Percentiles rank a stretch among this genome's conserved stretches.
These are phyloP conservation scores for Phytophthora brassicae DNA, from an alignment of 352 stramenopile genomes.

Conservation along the genomic window DNA sequence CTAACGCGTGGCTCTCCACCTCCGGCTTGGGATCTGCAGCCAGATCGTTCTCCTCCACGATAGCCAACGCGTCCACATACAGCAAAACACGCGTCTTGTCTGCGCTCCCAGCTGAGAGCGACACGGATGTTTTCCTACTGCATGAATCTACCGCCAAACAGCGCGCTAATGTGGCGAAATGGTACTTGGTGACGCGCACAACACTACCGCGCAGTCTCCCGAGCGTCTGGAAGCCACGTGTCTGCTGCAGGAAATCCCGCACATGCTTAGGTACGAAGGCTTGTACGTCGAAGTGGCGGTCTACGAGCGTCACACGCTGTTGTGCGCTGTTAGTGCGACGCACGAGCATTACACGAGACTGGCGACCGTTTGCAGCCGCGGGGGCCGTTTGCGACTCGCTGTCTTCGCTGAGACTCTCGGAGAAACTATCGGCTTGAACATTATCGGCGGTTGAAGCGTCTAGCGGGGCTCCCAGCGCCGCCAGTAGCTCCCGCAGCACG, in stretches of 20 bases:
- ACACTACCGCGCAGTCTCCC: slow-evolving; percentile 49
- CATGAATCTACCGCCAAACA: slow-evolving; percentile 29
- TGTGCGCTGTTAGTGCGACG: slow-evolving; percentile 40
- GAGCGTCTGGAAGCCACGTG: slow-evolving; percentile 38
- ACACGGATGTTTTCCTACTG: slow-evolving; percentile 23
- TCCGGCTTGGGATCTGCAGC: slow-evolving; percentile 39
- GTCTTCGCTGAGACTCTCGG: slow-evolving; percentile 48
- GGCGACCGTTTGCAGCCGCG: not conserved
- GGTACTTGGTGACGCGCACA: slow-evolving; percentile 60
- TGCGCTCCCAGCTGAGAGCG: slow-evolving; percentile 6
- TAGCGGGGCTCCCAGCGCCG: slow-evolving; percentile 38
- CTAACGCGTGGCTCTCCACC: slow-evolving; percentile 30
- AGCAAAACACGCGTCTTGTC: slow-evolving; percentile 34
- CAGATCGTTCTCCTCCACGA: slow-evolving; percentile 57
- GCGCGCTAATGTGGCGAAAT: slow-evolving; percentile 48
- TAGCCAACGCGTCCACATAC: slow-evolving; percentile 45
- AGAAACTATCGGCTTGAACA: slow-evolving; percentile 34
- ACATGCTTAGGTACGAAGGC: slow-evolving; percentile 49
- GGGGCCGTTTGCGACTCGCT: slow-evolving; percentile 47
- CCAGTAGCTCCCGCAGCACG: slow-evolving; percentile 56
- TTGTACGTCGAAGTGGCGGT: slow-evolving; percentile 46
- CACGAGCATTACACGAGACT: slow-evolving; percentile 56
- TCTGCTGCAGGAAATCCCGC: slow-evolving; percentile 16
- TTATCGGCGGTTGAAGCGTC: not conserved
- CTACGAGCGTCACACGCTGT: slow-evolving; percentile 51